Percentiles rank a stretch among this genome's conserved stretches.
These are phyloP conservation scores for Fusarium caatingaense DNA, from an alignment of 2,329 filamentous ascomycete genomes.

Conservation along the genomic window DNA sequence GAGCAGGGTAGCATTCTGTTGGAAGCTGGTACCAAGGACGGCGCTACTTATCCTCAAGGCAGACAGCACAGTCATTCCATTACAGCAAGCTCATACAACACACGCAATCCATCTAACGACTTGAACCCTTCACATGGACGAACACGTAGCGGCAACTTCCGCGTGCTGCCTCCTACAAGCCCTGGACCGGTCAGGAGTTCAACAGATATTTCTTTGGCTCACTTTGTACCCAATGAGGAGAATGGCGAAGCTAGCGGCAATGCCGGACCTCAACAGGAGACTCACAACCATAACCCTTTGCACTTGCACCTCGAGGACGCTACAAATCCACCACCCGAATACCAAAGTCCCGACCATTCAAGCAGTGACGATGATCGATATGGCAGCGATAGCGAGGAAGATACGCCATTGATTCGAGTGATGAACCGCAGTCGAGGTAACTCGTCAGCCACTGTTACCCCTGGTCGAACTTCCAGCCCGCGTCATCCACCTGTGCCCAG, in stretches of 20 bases:
- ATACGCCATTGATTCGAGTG: slow-evolving; percentile 63
- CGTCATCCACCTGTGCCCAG: slow-evolving; percentile 78
- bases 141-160: slow-evolving; percentile 81
- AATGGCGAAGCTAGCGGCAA: slow-evolving; percentile 69
- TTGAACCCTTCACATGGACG: slow-evolving; percentile 75
- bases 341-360: slow-evolving; percentile 73
- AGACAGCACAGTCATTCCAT: slow-evolving; percentile 61
- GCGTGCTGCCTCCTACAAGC: slow-evolving; percentile 80
- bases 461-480: slow-evolving; percentile 38
- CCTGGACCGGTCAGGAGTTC: slow-evolving; percentile 91
- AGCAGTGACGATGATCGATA: slow-evolving; percentile 68
- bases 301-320: slow-evolving; percentile 63
- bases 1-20: slow-evolving; percentile 97
- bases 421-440: slow-evolving; percentile 63
- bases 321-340: slow-evolving; percentile 75
- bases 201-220: slow-evolving; percentile 94
- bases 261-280: slow-evolving; percentile 40
- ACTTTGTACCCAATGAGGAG: slow-evolving; percentile 77
- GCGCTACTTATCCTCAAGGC: slow-evolving; percentile 59
- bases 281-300: slow-evolving; percentile 53
- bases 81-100: slow-evolving; percentile 51
- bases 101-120: slow-evolving; percentile 59
- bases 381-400: slow-evolving; percentile 70
- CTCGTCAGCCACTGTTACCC: slow-evolving; percentile 57
- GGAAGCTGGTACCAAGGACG: slow-evolving; percentile 80